Evolutionary conservation across 495 filamentous ascomycete species (phyloP).

Genomic region (Paragyromitra xinjiangensis): DNA sequence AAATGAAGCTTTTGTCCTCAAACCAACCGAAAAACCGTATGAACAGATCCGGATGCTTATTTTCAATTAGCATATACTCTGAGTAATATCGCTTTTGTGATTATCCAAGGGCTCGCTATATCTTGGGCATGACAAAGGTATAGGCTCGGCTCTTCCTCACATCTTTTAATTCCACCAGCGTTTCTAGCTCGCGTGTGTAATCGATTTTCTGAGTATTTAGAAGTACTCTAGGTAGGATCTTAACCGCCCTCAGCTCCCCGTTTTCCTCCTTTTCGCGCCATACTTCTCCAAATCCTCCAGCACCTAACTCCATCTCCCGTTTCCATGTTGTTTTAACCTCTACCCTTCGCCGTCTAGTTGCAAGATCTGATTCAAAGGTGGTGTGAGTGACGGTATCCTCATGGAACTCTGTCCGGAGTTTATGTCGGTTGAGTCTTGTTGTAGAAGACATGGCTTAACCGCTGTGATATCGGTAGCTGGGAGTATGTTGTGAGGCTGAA

Average conservation of each 20-base stretch:
- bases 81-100: not conserved
- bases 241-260: not conserved
- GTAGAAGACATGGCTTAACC: not conserved
- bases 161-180: not conserved
- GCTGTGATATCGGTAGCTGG: not conserved
- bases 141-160: not conserved
- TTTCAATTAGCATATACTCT: not conserved
- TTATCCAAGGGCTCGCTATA: not conserved
- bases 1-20: not conserved
- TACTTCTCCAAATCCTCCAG: conserved; percentile 1
- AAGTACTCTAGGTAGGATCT: not conserved
- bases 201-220: not conserved
- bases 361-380: not conserved
- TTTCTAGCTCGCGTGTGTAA: not conserved
- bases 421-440: not conserved
- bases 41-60: not conserved
- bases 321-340: conserved; percentile 1
- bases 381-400: not conserved
- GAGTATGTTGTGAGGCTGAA: not conserved
- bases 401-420: not conserved
- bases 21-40: not conserved
- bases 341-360: not conserved
- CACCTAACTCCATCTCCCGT: not conserved
- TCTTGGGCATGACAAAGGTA: not conserved
- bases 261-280: not conserved